Evolutionary conservation across 108 stramenopile species (phyloP), one percentile per base, ranked within the genome.

Genomic region (Cyclotella kingstonii): DNA sequence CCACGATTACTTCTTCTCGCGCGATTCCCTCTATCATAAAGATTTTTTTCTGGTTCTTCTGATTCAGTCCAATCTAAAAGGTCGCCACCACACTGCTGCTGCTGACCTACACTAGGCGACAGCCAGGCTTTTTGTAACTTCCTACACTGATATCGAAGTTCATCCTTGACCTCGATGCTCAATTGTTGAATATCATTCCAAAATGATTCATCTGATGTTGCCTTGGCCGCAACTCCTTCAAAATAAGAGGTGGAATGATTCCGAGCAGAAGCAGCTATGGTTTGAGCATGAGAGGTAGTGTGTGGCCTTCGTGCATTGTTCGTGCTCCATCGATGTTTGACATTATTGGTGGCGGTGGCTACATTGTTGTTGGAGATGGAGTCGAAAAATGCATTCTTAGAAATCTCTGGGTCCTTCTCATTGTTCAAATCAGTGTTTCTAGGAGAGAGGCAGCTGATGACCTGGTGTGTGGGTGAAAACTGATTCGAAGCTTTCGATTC

Each of bases 141-240:
- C n/a, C n/a, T n/a, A n/a, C n/a, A n/a, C n/a, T n/a, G 39, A 6
- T 39, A 39, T 12, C 8, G 34, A 14, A 56, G 6, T 4, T 39
- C 55, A 19, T 56, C 55, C 23, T 56, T 56, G 39, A 56, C 55
- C 27, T 56, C 55, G 39, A 8, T 7, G 23, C 28, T 18, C 3
- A 56, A 12, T 27, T 56, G 29, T 1, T 31, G 39, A n/a, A 56
- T 42, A n/a, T 56, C 55, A 11, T 56, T 34, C 55, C 55, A 56
- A 18, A 56, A 12, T 3, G 33, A 39, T 12, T 42, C 39, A n/a
- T 12, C 8, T 5, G 49, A 2, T 26, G 21, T 22, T 1, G 45
- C 45, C 18, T 46, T 18, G 45, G 45, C 45, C 2, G 29, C 36
- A 36, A 11, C 36, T 11, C 36, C 11, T 9, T 36, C 11, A 2